phyloP scores from a whole-genome alignment of 2,329 filamentous ascomycete species.

The Fusarium subglutinans region DNA sequence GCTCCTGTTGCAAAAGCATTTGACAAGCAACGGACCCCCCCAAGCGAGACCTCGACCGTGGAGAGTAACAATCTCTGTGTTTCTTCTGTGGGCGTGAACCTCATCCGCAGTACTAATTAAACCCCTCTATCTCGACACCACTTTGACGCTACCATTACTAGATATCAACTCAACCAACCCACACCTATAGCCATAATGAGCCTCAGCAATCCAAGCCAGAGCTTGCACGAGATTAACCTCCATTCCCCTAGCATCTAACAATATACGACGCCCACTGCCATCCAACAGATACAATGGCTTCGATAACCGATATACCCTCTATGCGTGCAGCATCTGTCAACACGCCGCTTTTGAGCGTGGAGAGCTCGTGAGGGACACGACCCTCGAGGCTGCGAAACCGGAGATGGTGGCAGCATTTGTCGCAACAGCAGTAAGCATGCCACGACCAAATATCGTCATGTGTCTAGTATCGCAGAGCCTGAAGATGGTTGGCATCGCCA shows the following conservation, averaged over 20 bases:
- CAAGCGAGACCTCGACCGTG: background rate
- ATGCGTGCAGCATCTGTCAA: conserved; percentile 67
- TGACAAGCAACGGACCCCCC: too few relatives aligned
- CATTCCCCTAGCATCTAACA: conserved; percentile 75
- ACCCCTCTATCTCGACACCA: background rate
- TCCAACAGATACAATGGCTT: conserved; percentile 79
- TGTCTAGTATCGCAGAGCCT: too few relatives aligned
- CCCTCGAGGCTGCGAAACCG: too few relatives aligned
- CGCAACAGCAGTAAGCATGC: too few relatives aligned
- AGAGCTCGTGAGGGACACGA: too few relatives aligned
- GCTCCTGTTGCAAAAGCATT: too few relatives aligned
- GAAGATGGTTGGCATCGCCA: too few relatives aligned
- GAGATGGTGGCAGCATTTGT: too few relatives aligned
- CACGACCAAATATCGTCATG: too few relatives aligned
- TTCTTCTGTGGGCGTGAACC: background rate
- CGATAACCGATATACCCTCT: conserved; percentile 63
- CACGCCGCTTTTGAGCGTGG: too few relatives aligned
- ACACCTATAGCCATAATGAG: conserved; percentile 4
- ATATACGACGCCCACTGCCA: conserved; percentile 86
- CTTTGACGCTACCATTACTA: background rate
- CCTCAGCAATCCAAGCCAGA: background rate
- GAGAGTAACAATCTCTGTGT: conserved; percentile 1
- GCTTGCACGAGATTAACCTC: conserved; percentile 1
- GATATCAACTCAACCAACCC: background rate
- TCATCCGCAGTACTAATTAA: background rate